Conservation (phyloP, 192 early-diverging fungal genomes). For the Coemansia sp. region DNA sequence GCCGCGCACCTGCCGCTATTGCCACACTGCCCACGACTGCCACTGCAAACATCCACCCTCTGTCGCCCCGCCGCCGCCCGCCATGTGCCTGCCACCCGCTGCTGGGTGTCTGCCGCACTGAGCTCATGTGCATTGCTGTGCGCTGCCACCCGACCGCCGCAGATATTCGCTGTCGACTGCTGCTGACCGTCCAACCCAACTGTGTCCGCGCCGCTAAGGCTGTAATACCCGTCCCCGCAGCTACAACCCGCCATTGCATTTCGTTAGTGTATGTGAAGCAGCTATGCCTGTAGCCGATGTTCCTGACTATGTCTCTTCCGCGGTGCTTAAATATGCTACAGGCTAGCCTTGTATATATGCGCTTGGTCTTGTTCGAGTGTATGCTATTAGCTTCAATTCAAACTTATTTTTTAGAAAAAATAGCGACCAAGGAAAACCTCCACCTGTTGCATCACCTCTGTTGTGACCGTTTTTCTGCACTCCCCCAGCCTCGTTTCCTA, state of each 20-base stretch:
- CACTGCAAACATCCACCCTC: slow-evolving; percentile 11
- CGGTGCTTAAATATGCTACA: too few species aligned
- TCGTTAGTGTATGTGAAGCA: too few species aligned
- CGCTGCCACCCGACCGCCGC: too few species aligned
- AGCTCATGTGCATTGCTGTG: too few species aligned
- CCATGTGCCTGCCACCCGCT: not conserved
- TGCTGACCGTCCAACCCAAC: not conserved
- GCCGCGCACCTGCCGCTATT: slow-evolving; percentile 8
- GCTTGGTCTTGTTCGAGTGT: too few species aligned
- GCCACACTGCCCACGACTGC: slow-evolving; percentile 30
- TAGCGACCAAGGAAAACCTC: not conserved
- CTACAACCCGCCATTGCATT: slow-evolving; percentile 3
- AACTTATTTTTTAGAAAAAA: not conserved
- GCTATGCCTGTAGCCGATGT: too few species aligned
- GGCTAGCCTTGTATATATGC: not conserved
- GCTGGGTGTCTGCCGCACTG: not conserved
- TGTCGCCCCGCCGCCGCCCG: not conserved
- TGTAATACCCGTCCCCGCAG: not conserved
- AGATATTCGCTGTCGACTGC: not conserved
- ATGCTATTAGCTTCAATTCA: not conserved
- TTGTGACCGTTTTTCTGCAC: not conserved
- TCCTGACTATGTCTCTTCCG: too few species aligned
- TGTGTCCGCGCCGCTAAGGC: not conserved
- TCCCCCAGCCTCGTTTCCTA: not conserved
- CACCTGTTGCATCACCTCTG: not conserved